Base-by-base conservation (phyloP, 257 asterid genomes). In the Ilex aquifolium region DNA sequence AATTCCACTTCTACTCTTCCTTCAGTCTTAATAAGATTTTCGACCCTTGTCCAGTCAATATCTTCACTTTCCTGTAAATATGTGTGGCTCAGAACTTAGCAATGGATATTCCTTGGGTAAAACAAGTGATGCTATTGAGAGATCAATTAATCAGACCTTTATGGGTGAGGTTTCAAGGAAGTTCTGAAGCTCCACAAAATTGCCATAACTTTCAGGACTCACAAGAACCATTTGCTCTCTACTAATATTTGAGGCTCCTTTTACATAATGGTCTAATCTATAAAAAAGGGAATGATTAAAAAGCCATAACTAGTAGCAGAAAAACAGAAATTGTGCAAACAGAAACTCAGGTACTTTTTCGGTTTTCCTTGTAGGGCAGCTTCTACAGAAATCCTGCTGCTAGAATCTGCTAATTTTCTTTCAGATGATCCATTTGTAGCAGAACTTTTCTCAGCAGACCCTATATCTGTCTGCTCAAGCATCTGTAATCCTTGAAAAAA, bases 1-100 rank as follows among this genome's bases (percentile, higher is more conserved):
- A 92, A 54, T 79, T 92, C 98, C 59, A 89, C 91, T 56, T 85
- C 93, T 51, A 44, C 86, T 82, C 89, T 85, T 64, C 76, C 86
- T 61, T 95, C 90, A 12, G 81, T 83, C 76, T 74, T 77, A 59
- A 78, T 80, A 61, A 92, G 65, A 73, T 75, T 67, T 75, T 87
- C 98, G 42, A 86, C 95, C 72, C 72, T 88, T 65, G 61, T 71
- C 97, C 98, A 92, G 90, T 88, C 95, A 57, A 31, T 72, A 10
- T 76, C 95, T 73, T 87, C 93, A 44, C 76, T 76, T 61, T 87
- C 95, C 98, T 91, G 74, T 63, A 29, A 44, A 62, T 63, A 55
- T 52, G 63, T 52, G 53, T 55, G 63, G 61, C 72, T 79, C 72
- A 77, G 65, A 66, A 67, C 64, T 61, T 62, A 72, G 55, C 53